These are phyloP conservation scores for Colletotrichum lupini DNA, from an alignment of 2,329 filamentous ascomycete genomes.

Conservation along the genomic window DNA sequence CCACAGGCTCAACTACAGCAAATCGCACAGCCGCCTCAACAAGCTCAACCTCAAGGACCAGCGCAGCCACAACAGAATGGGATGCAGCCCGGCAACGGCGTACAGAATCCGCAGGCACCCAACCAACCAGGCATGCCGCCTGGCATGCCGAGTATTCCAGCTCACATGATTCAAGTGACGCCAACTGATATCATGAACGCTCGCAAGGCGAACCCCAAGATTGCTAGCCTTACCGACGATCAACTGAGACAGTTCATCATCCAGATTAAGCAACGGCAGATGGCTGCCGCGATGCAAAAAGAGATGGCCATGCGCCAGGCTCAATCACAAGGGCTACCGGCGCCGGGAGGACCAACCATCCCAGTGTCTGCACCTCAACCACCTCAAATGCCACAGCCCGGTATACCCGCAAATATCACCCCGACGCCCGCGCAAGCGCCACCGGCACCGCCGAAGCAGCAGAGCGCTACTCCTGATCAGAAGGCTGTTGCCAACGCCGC, in stretches of 20 bases:
- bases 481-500: constrained; percentile 36
- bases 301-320: constrained; percentile 32
- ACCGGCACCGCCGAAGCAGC: constrained; percentile 26
- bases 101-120: constrained; percentile 16
- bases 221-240: constrained; percentile 38
- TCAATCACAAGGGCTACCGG: constrained; percentile 14
- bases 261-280: constrained; percentile 26
- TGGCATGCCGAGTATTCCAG: constrained; percentile 36
- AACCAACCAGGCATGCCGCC: constrained; percentile 37
- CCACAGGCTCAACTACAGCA: constrained; percentile 38
- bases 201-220: constrained; percentile 39
- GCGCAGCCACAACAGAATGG: constrained; percentile 33
- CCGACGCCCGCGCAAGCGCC: constrained; percentile 21
- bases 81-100: constrained; percentile 23
- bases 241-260: constrained; percentile 36
- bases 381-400: constrained; percentile 24
- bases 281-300: constrained; percentile 35
- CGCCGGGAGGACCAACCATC: not conserved
- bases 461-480: constrained; percentile 34
- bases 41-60: constrained; percentile 35
- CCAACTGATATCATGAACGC: constrained; percentile 41
- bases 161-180: constrained; percentile 38
- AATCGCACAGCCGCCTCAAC: constrained; percentile 35
- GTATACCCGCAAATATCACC: constrained; percentile 6
- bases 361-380: constrained; percentile 15